Conservation (phyloP, 2,329 filamentous ascomycete genomes). For the Xylariaceae sp. region DNA sequence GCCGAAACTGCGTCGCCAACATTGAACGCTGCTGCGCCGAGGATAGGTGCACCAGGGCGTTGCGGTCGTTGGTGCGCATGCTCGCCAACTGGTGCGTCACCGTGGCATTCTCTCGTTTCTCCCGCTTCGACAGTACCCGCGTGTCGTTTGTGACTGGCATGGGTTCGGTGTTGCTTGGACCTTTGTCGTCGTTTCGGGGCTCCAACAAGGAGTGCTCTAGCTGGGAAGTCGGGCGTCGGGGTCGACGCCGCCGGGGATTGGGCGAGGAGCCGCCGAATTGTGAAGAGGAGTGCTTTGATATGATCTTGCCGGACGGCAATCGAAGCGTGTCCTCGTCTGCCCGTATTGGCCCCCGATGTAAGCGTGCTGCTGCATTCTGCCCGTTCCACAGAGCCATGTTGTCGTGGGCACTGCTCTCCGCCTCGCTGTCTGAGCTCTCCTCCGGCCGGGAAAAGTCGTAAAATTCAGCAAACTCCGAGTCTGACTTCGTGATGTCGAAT, state of each 20-base stretch:
- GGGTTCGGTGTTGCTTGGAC: too few relatives aligned
- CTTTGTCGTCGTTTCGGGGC: not conserved
- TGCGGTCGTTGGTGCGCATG: slow-evolving; percentile 19
- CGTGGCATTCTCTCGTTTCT: slow-evolving; percentile 16
- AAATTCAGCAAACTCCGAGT: slow-evolving; percentile 24
- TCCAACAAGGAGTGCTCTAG: not conserved
- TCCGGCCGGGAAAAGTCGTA: slow-evolving; percentile 19
- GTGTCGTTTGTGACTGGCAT: slow-evolving; percentile 7
- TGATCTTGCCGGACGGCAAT: slow-evolving; percentile 21
- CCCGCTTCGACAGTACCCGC: slow-evolving; percentile 14
- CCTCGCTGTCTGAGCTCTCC: slow-evolving; percentile 9
- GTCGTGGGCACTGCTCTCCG: slow-evolving; percentile 5
- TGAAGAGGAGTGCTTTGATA: slow-evolving; percentile 20
- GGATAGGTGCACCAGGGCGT: slow-evolving; percentile 18
- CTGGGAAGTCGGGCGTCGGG: too few relatives aligned
- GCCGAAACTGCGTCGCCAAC: slow-evolving; percentile 16
- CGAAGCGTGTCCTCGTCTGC: slow-evolving; percentile 20
- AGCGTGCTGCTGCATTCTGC: too few relatives aligned
- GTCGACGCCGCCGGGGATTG: too few relatives aligned
- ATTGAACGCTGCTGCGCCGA: slow-evolving; percentile 19
- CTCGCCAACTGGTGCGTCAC: slow-evolving; percentile 16
- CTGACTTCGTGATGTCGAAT: slow-evolving; percentile 17
- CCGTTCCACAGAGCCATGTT: not conserved
- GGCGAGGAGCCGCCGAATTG: too few relatives aligned
- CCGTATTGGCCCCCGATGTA: too few relatives aligned